These are phyloP conservation scores for Suillus plorans DNA, from an alignment of 768 basidiomycete species.

Conservation along the genomic window DNA sequence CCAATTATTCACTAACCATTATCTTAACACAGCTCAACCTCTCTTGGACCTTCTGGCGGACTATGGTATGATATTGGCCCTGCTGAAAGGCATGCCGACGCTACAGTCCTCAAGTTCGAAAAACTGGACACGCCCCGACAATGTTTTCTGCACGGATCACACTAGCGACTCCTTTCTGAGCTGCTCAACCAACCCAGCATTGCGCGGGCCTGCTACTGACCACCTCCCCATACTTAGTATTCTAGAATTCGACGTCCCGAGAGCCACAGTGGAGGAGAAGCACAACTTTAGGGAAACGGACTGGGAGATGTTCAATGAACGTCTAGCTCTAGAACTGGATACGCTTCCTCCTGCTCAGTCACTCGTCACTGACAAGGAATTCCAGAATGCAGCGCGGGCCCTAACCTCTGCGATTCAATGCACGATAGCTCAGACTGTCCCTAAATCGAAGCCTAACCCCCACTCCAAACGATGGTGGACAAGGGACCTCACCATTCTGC, in stretches of 20 bases:
- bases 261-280: not conserved
- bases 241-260: not conserved
- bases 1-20: slow-evolving; percentile 15
- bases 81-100: no score
- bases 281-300: not conserved
- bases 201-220: not conserved
- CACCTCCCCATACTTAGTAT: not conserved
- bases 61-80: no score
- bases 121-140: no score
- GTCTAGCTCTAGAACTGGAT: not conserved
- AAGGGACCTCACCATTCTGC: not conserved
- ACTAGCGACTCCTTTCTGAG: no score
- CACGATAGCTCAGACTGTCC: not conserved
- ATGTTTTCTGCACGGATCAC: no score
- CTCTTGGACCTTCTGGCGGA: no score
- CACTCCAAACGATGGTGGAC: not conserved
- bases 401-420: not conserved
- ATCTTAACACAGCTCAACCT: not conserved
- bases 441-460: not conserved
- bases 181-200: not conserved
- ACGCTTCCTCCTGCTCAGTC: not conserved
- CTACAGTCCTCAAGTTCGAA: no score
- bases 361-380: not conserved
- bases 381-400: not conserved
- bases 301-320: not conserved